Evolutionary conservation across 495 filamentous ascomycete species (phyloP).

Genomic region (Ascobolus immersus): DNA sequence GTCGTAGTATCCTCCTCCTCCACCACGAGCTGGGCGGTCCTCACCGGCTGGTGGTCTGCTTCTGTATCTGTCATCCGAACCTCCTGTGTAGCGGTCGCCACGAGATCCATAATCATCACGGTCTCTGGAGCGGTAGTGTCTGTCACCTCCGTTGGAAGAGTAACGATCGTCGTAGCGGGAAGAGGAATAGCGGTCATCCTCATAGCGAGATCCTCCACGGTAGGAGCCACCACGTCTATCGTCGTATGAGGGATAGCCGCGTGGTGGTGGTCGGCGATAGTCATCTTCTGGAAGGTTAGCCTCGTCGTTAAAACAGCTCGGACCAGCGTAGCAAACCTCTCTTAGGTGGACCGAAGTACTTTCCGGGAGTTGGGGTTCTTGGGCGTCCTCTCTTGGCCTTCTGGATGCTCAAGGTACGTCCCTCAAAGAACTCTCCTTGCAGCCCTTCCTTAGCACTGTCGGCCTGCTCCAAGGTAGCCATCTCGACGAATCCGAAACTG

Average conservation of each 20-base stretch:
- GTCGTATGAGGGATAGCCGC: conserved; percentile 20
- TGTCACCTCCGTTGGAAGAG: conserved; percentile 27
- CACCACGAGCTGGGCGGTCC: conserved; percentile 20
- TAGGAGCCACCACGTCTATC: conserved; percentile 29
- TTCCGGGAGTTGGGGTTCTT: conserved; percentile 87
- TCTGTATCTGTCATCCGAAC: conserved; percentile 34
- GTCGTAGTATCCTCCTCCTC: conserved; percentile 21
- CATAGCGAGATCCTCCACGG: conserved; percentile 13
- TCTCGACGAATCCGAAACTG: conserved; percentile 98
- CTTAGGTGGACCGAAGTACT: conserved; percentile 98
- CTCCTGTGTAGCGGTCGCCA: conserved; percentile 39
- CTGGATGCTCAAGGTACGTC: conserved; percentile 91
- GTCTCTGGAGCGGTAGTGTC: conserved; percentile 25
- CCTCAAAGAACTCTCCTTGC: conserved; percentile 85
- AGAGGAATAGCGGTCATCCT: conserved; percentile 17
- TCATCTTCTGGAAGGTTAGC: conserved; percentile 27
- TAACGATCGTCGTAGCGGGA: conserved; percentile 33
- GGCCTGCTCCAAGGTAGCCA: conserved; percentile 76
- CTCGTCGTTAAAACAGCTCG: conserved; percentile 6
- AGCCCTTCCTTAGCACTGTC: conserved; percentile 91
- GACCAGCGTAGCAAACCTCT: conserved; percentile 33
- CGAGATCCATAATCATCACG: conserved; percentile 38
- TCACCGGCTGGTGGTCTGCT: conserved; percentile 30
- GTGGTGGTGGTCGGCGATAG: conserved; percentile 25
- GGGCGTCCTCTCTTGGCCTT: conserved; percentile 88